A percentile compares a stretch with the other conserved stretches of the same genome.
phyloP scores from a whole-genome alignment of 768 basidiomycete genomes.

The Exidia glandulosa region DNA sequence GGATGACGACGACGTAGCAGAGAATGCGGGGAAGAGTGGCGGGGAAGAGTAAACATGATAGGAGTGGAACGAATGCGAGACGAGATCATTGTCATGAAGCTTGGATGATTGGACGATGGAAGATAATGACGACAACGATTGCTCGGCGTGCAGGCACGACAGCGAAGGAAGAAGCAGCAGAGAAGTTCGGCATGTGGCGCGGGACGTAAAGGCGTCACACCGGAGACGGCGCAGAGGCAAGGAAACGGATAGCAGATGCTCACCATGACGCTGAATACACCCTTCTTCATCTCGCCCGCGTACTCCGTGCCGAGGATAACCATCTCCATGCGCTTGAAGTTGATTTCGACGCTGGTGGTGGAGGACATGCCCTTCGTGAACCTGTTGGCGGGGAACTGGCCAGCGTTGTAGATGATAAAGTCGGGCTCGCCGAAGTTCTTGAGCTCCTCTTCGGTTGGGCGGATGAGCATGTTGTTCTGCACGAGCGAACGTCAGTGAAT shows the following conservation, averaged over 20 bases:
- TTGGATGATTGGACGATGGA: too few species aligned
- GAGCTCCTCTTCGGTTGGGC: conserved; percentile 90
- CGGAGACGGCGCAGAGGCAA: too few species aligned
- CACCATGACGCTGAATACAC: conserved; percentile 97
- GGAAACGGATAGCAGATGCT: too few species aligned
- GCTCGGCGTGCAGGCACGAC: too few species aligned
- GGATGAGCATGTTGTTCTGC: conserved; percentile 99
- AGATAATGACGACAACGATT: too few species aligned
- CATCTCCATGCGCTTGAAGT: conserved; percentile 99
- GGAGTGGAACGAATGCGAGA: too few species aligned
- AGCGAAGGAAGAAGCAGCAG: not conserved
- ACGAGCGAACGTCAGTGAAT: conserved; percentile 9
- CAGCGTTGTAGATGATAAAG: conserved; percentile 99
- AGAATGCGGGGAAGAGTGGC: too few species aligned
- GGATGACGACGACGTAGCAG: too few species aligned
- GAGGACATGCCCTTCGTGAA: conserved; percentile 99
- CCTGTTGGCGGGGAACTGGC: conserved; percentile 98
- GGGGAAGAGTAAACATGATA: too few species aligned
- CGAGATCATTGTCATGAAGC: too few species aligned
- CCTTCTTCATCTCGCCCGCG: conserved; percentile 99
- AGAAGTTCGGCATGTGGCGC: not conserved
- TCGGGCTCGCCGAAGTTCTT: conserved; percentile 94
- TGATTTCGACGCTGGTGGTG: conserved; percentile 97
- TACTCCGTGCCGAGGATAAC: conserved; percentile 98
- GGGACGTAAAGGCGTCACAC: too few species aligned